Conservation (phyloP, 331 rosid species). For the Cucumis variabilis region DNA sequence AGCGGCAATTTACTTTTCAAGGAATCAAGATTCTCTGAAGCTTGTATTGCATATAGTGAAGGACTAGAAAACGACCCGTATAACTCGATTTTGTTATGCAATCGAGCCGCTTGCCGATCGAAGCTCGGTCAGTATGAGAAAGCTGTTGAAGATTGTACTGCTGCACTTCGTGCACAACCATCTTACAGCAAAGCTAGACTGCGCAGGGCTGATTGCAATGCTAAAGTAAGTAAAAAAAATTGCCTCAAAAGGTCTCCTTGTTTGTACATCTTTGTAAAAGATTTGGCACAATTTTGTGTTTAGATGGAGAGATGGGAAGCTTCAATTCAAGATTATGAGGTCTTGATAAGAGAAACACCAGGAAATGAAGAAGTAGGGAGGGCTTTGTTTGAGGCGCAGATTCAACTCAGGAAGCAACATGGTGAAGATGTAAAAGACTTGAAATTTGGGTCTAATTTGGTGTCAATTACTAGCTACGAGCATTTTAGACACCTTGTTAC, state of each 20-base stretch:
- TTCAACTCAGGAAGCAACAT: slow-evolving; percentile 62
- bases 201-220: slow-evolving; percentile 84
- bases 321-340: slow-evolving; percentile 82
- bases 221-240: slow-evolving; percentile 54
- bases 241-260: not conserved
- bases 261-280: not conserved
- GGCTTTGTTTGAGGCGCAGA: slow-evolving; percentile 79
- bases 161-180: slow-evolving; percentile 72
- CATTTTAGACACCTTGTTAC: slow-evolving; percentile 79
- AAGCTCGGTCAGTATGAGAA: slow-evolving; percentile 82
- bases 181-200: slow-evolving; percentile 83
- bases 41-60: slow-evolving; percentile 67
- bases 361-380: slow-evolving; percentile 84
- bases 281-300: not conserved
- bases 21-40: slow-evolving; percentile 71
- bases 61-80: slow-evolving; percentile 78
- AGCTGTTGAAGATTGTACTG: slow-evolving; percentile 89
- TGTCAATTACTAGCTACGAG: slow-evolving; percentile 67
- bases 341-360: slow-evolving; percentile 75
- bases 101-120: slow-evolving; percentile 93
- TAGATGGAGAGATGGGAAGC: slow-evolving; percentile 94
- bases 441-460: slow-evolving; percentile 81
- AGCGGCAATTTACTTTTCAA: slow-evolving; percentile 87
- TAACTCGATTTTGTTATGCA: slow-evolving; percentile 82
- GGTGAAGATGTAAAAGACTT: slow-evolving; percentile 75